A percentile compares a stretch with the other conserved stretches of the same genome.
Conservation (phyloP, 768 basidiomycete species). For the Rhizopogon vulgaris region DNA sequence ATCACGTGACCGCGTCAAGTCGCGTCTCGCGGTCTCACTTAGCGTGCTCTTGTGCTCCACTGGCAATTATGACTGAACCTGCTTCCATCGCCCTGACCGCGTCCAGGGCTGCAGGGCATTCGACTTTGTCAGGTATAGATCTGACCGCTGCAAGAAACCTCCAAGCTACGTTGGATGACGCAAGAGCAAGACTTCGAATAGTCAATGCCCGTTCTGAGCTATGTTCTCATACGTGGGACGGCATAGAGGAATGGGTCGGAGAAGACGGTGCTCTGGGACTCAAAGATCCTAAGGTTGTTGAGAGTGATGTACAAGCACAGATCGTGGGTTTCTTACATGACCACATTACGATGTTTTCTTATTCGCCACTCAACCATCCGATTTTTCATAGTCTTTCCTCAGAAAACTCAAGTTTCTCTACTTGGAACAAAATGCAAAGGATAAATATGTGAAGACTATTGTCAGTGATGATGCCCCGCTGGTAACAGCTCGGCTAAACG, state of each 20-base stretch:
- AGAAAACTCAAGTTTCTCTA: slow-evolving; percentile 86
- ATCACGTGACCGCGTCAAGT: not conserved
- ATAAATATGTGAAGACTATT: slow-evolving; percentile 81
- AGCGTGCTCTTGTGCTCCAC: not conserved
- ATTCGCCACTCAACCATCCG: slow-evolving; percentile 3
- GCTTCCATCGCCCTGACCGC: not conserved
- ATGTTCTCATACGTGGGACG: slow-evolving; percentile 22
- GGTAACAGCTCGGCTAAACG: slow-evolving; percentile 76
- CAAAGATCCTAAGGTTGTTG: slow-evolving; percentile 51
- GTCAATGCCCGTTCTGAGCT: slow-evolving; percentile 15
- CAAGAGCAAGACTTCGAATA: slow-evolving; percentile 14
- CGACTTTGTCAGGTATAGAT: not conserved
- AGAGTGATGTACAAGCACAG: slow-evolving; percentile 54
- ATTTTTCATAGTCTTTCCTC: slow-evolving; percentile 50
- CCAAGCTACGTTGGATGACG: slow-evolving; percentile 20
- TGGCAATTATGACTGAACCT: not conserved
- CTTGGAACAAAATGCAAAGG: slow-evolving; percentile 85
- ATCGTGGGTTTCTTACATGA: slow-evolving; percentile 37
- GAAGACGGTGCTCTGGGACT: slow-evolving; percentile 19
- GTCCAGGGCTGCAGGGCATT: not conserved
- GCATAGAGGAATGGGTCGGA: slow-evolving; percentile 19
- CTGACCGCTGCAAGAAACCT: slow-evolving; percentile 12
- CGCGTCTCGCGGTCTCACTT: not conserved
- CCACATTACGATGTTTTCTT: not conserved
- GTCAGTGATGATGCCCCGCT: slow-evolving; percentile 82